A percentile compares a stretch with the other conserved stretches of the same genome.
phyloP scores from a whole-genome alignment of 2,329 filamentous ascomycete species.

The Cytospora chrysosperma region DNA sequence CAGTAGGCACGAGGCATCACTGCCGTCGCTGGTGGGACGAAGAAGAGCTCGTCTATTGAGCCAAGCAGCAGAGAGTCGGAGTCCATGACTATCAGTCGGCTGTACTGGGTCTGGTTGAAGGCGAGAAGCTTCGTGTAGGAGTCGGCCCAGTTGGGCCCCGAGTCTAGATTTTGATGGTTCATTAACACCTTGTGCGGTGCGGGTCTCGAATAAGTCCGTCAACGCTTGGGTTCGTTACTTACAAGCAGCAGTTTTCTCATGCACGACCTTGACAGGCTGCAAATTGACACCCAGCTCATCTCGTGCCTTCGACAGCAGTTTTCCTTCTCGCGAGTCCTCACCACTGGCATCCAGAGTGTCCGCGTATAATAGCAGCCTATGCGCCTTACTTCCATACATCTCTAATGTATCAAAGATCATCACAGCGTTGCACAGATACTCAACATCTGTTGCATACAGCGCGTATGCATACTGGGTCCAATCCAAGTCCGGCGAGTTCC shows the following conservation, averaged over 20 bases:
- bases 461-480: conserved; percentile 10
- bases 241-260: conserved; percentile 10
- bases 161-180: background rate
- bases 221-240: background rate
- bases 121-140: conserved; percentile 67
- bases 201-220: background rate
- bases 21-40: conserved; percentile 58
- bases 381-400: conserved; percentile 7
- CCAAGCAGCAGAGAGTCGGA: conserved; percentile 64
- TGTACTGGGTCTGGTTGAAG: conserved; percentile 64
- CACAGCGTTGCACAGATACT: conserved; percentile 10
- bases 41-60: conserved; percentile 69
- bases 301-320: conserved; percentile 7
- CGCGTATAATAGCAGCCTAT: conserved; percentile 3
- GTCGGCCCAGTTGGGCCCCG: conserved; percentile 50
- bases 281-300: conserved; percentile 12
- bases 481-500: background rate
- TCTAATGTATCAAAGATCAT: conserved; percentile 10
- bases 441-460: conserved; percentile 6
- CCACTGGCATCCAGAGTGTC: background rate
- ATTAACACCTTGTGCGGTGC: background rate
- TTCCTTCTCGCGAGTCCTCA: background rate
- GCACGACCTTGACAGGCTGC: conserved; percentile 13
- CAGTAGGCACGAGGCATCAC: conserved; percentile 74
- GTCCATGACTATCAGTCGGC: conserved; percentile 51